Conservation (phyloP, 1,284 basidiomycete species). For the Cryptococcus sp. region DNA sequence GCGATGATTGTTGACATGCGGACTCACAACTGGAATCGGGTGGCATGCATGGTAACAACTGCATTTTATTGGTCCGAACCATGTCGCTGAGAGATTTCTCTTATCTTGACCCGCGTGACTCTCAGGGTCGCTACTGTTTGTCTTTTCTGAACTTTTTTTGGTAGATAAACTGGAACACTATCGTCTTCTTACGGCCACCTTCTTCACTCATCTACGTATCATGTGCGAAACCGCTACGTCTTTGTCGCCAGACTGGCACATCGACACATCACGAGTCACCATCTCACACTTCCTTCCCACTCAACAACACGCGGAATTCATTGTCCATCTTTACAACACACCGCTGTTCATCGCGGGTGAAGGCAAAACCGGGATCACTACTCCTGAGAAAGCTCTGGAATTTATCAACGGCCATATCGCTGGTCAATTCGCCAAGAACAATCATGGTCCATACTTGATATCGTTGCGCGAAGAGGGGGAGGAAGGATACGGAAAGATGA, state of each 20-base stretch:
- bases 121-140: too few species aligned
- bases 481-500: not conserved
- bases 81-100: too few species aligned
- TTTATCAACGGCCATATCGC: not conserved
- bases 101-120: too few species aligned
- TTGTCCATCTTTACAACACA: not conserved
- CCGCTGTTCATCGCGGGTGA: not conserved
- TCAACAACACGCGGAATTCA: not conserved
- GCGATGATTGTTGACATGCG: too few species aligned
- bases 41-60: too few species aligned
- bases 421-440: not conserved
- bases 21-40: too few species aligned
- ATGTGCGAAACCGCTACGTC: not conserved
- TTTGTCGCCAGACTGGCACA: not conserved
- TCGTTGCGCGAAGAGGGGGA: not conserved
- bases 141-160: too few species aligned
- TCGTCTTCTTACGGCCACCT: too few species aligned
- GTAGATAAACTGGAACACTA: too few species aligned
- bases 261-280: not conserved
- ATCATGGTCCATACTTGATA: constrained; percentile 1
- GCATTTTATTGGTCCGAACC: too few species aligned
- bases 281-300: not conserved
- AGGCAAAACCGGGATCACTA: not conserved
- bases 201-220: not conserved
- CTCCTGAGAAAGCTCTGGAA: not conserved